A percentile compares a stretch with the other conserved stretches of the same genome.
These are phyloP conservation scores for Mrakia blollopis DNA, from an alignment of 768 basidiomycete genomes.

Conservation along the genomic window DNA sequence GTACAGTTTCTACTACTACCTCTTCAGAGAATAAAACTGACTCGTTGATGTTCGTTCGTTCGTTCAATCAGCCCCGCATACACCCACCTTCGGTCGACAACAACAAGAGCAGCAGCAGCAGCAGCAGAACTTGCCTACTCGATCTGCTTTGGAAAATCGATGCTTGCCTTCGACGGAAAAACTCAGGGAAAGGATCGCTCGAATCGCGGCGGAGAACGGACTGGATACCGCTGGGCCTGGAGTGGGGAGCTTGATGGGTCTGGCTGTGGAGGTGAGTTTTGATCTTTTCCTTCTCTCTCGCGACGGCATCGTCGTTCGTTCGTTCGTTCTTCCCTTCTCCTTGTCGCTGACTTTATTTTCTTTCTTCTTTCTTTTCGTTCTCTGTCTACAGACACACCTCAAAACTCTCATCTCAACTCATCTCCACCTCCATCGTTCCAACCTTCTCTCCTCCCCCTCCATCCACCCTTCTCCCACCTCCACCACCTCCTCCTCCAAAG, in stretches of 20 bases:
- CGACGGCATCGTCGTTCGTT: too few relatives aligned
- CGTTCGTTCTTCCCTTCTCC: too few relatives aligned
- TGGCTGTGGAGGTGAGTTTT: conserved; percentile 21
- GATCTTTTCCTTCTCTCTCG: too few relatives aligned
- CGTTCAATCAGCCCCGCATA: neutral
- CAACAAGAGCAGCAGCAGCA: too few relatives aligned
- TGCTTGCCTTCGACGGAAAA: conserved; percentile 11
- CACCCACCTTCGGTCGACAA: neutral
- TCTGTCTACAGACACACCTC: conserved; percentile 18
- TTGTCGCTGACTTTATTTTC: neutral
- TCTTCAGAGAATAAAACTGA: neutral
- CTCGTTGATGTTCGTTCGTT: neutral
- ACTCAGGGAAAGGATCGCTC: conserved; percentile 18
- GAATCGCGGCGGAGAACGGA: conserved; percentile 16
- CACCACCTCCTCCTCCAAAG: neutral
- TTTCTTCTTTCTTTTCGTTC: neutral
- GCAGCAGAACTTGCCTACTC: neutral
- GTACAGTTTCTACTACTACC: neutral
- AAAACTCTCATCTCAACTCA: conserved; percentile 29
- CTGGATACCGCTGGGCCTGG: conserved; percentile 15
- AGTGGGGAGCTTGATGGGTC: conserved; percentile 11
- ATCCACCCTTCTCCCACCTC: conserved; percentile 1
- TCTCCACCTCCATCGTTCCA: conserved; percentile 28
- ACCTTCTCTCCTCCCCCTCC: conserved; percentile 21
- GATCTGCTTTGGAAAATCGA: conserved; percentile 21